A percentile compares a stretch with the other conserved stretches of the same genome.
These are phyloP conservation scores for Cucumis cinereus DNA, from an alignment of 306 rosid species.

Conservation along the genomic window DNA sequence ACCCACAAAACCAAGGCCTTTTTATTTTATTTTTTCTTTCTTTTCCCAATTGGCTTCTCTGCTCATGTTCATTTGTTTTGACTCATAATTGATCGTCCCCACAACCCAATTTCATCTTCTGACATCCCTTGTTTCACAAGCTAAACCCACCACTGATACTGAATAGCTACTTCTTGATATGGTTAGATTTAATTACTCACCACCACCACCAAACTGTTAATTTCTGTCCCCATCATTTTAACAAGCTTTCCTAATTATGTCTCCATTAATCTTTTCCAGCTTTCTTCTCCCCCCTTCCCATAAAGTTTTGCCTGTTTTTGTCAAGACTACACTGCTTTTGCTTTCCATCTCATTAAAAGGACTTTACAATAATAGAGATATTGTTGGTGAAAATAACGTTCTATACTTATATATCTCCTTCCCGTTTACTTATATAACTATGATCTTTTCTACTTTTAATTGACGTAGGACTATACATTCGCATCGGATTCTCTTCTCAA, in stretches of 20 bases:
- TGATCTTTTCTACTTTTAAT: not conserved
- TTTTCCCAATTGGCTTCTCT: not conserved
- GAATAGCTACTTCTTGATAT: not conserved
- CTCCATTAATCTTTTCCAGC: not conserved
- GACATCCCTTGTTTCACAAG: constrained; percentile 6
- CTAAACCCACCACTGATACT: not conserved
- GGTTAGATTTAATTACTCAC: not conserved
- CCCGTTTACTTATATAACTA: not conserved
- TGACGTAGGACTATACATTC: not conserved
- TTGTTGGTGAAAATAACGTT: too few species aligned
- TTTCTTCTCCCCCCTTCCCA: not conserved
- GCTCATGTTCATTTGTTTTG: not conserved
- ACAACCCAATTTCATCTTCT: not conserved
- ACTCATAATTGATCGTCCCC: constrained; percentile 6
- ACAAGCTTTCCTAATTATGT: not conserved
- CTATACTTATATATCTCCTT: too few species aligned
- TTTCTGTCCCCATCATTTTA: not conserved
- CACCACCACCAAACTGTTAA: not conserved
- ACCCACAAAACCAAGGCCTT: not conserved
- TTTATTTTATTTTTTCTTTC: not conserved
- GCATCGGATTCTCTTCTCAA: not conserved
- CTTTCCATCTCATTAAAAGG: not conserved
- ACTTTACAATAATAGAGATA: not conserved
- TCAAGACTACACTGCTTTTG: not conserved
- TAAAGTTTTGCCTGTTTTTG: not conserved